These are phyloP conservation scores for Triticum aestivum DNA, from an alignment of 176 grass and related monocot species.

Conservation along the genomic window IWGSC_CS_RefSeq_v2.1 NC_057813.1:210020285-210020784, in stretches of 20 bases:
- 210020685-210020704: neutral
- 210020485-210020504: neutral
- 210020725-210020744: neutral
- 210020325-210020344: neutral
- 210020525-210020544: neutral
- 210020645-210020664: constrained; percentile 13
- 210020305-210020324: constrained; percentile 4
- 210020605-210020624: neutral
- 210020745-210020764: neutral
- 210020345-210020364: neutral
- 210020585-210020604: neutral
- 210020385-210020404: neutral
- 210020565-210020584: neutral
- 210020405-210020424: neutral
- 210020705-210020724: constrained; percentile 19
- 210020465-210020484: neutral
- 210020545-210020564: neutral
- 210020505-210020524: neutral
- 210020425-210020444: neutral
- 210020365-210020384: neutral
- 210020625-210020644: neutral
- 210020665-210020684: neutral
- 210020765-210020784: constrained; percentile 19
- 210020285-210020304: constrained; percentile 6
- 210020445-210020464: neutral